phyloP scores from a whole-genome alignment of 2,329 filamentous ascomycete species.

The Neospermospora avenae region DNA sequence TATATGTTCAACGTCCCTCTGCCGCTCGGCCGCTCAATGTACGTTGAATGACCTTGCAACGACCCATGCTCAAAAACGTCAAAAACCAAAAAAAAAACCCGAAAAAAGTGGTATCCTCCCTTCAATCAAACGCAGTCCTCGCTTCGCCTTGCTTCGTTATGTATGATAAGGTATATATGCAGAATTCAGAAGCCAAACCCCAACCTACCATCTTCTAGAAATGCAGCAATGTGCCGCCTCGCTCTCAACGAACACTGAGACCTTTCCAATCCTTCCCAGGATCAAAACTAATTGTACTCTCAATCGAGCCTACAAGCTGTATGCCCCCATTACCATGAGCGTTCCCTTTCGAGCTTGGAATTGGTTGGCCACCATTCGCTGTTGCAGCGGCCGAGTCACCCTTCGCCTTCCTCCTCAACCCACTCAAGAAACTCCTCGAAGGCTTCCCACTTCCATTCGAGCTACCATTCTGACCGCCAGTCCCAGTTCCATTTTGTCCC shows the following conservation, averaged over 20 bases:
- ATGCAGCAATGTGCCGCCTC: not conserved
- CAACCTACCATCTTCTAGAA: not conserved
- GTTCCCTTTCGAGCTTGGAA: not conserved
- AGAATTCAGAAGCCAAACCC: not conserved
- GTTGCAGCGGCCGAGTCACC: not conserved
- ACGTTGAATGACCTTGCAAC: not conserved
- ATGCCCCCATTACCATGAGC: not conserved
- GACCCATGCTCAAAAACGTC: not conserved
- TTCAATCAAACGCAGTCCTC: not conserved
- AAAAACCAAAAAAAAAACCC: not conserved
- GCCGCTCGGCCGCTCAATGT: not conserved
- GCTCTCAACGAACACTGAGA: not conserved
- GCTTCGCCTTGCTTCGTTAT: not conserved
- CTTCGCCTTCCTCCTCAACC: constrained; percentile 22
- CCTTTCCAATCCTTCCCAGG: not conserved
- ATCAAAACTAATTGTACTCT: not conserved
- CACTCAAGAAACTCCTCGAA: constrained; percentile 31
- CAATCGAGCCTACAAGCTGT: not conserved
- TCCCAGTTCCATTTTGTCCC: constrained; percentile 28
- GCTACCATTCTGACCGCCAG: not conserved
- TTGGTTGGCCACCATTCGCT: not conserved
- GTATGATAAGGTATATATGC: not conserved
- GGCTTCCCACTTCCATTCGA: constrained; percentile 27
- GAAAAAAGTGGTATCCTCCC: not conserved
- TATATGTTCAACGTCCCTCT: not conserved